Evolutionary conservation across 306 rosid genomes (phyloP), one percentile per base, ranked within the genome.

Genomic region (Medicago ruthenica): DNA sequence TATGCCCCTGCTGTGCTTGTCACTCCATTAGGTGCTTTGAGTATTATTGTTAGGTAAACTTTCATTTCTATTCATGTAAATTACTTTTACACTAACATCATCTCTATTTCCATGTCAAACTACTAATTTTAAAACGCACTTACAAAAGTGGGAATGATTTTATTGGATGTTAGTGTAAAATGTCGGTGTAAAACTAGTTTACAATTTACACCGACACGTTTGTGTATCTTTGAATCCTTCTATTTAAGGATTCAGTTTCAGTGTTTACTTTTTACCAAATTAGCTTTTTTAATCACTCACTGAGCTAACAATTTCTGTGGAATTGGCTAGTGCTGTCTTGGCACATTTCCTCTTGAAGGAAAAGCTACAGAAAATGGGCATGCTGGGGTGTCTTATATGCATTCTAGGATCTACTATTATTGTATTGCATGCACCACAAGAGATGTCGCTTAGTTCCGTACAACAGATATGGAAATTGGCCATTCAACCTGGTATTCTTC

Each of bases 1-100:
- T 93, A 87, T 15, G 95, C 98, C 11, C 97, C 98, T 44, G 98
- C 98, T 13, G 91, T 82, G 67, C 97, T 93, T 39, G 98, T 93
- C 64, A 90, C 97, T 7, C 98, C 98, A 5, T 90, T 93, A 9
- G 98, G 98, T 64, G 98, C 98, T 58, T 81, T 93, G 78, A 93
- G 95, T 80, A 93, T 93, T 75, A 93, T 93, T 81, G 93, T 93
- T 61, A 93, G 98, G 98, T 93, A 82, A 71, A 13, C 1, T 0
- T 47, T 36, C 6, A 9, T 67, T 66, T 67, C 39, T 61, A n/a
- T n/a, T n/a, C n/a, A n/a, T n/a, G n/a, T n/a, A n/a, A n/a, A n/a
- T n/a, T n/a, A n/a, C n/a, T n/a, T n/a, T n/a, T n/a, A n/a, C n/a
- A n/a, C n/a, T n/a, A 6, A 6, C 8, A 5, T 16, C 18, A 0